Conservation (phyloP, 2,329 filamentous ascomycete genomes). For the Paraphoma chrysanthemicola region DNA sequence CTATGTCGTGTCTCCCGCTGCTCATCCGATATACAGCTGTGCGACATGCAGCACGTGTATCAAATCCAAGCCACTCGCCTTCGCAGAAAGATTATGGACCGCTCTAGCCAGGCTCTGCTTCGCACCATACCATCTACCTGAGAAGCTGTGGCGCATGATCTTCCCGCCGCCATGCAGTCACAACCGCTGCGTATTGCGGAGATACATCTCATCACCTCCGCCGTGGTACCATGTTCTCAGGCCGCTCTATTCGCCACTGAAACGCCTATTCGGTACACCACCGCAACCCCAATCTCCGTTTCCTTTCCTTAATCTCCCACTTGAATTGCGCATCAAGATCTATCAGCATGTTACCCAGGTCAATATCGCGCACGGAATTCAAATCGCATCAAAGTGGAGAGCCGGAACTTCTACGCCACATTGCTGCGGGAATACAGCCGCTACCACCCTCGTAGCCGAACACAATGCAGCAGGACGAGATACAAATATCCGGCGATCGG, state of each 20-base stretch:
- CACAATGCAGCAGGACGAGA: background rate
- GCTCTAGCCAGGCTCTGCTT: background rate
- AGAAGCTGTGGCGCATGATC: background rate
- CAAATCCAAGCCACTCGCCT: background rate
- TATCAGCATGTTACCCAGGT: slow-evolving; percentile 3
- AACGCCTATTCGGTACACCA: background rate
- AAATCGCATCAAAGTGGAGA: background rate
- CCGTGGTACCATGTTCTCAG: slow-evolving; percentile 1
- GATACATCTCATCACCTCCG: background rate
- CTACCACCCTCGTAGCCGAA: background rate
- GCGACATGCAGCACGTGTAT: background rate
- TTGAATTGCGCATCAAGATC: slow-evolving; percentile 15
- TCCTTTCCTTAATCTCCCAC: slow-evolving; percentile 13
- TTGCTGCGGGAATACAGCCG: background rate
- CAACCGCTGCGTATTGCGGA: slow-evolving; percentile 5
- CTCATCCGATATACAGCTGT: background rate
- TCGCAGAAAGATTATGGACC: background rate
- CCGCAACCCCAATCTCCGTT: background rate
- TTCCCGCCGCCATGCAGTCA: slow-evolving; percentile 6
- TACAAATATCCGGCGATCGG: background rate
- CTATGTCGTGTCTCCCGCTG: background rate
- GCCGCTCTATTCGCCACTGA: background rate
- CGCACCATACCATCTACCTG: slow-evolving; percentile 5
- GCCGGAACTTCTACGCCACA: background rate
- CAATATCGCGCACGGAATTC: background rate